Evolutionary conservation across 2,329 filamentous ascomycete species (phyloP), one percentile per base, ranked within the genome.

Genomic region (Colletotrichum sp.): DNA sequence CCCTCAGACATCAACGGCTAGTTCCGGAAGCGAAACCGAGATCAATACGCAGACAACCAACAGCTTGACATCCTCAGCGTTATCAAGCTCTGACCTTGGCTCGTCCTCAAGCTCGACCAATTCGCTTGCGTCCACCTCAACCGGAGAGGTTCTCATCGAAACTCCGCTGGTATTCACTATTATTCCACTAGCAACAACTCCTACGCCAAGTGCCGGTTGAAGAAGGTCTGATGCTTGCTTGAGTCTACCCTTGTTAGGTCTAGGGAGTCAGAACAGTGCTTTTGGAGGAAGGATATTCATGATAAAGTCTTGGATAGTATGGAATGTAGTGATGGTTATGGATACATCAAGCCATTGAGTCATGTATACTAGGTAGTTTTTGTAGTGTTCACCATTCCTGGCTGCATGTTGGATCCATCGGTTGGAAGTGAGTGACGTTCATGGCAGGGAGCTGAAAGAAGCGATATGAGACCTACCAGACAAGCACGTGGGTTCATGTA

Each of bases 151-250:
- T 5, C 44, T 52, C 44, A 52, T 52, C n/a, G 44, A 12, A 52
- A 52, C 44, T 22, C n/a, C 44, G 11, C 44, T 52, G 44, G n/a
- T 52, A 22, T 52, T 52, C 1, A 22, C 44, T 13, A 52, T 52
- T 22, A 52, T 52, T 22, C 44, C 44, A 7, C n/a, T 52, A 9
- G n/a, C 11, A n/a, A 22, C 19, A 2, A 52, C 44, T 22, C 44
- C 44, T 22, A 52, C 44, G 44, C 44, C 44, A 2, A 52, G 44
- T 13, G 2, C 6, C 44, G n/a, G n/a, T 52, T 52, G n/a, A 49
- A 22, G n/a, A 5, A n/a, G 6, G n/a, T 13, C 9, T 13, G n/a
- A 1, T 13, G 2, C 1, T 13, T 13, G 1, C 6, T 22, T n/a
- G 44, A 3, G 11, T 52, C 13, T 22, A 52, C n/a, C 11, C n/a